Percentiles rank a stretch among this genome's conserved stretches.
phyloP scores from a whole-genome alignment of 805 yeast genomes.

The Debaryomyces hansenii region DNA sequence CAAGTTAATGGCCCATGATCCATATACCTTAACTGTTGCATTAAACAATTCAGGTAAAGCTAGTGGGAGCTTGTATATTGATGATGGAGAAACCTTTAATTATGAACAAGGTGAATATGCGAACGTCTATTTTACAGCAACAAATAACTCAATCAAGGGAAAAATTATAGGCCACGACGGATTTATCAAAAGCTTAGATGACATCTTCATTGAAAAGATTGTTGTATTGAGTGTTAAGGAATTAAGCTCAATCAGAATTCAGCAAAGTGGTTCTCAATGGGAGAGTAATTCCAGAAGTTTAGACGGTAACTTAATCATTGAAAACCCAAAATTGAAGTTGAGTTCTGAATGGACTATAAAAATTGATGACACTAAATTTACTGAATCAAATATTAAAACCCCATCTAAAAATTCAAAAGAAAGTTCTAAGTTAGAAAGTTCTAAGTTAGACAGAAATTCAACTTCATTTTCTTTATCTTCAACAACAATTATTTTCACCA shows the following conservation, averaged over 20 bases:
- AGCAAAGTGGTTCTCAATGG: conserved; percentile 42
- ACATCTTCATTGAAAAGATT: conserved; percentile 54
- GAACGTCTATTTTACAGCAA: conserved; percentile 40
- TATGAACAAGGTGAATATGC: conserved; percentile 53
- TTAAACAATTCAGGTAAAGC: conserved; percentile 52
- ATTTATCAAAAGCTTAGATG: conserved; percentile 21
- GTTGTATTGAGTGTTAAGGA: conserved; percentile 43
- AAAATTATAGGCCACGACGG: conserved; percentile 6
- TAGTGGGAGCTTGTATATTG: conserved; percentile 64
- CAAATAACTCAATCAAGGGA: conserved; percentile 26
- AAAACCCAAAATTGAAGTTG: conserved; percentile 52
- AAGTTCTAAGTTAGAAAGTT: no score
- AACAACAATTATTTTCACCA: neutral
- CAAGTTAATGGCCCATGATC: conserved; percentile 72
- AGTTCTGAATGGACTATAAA: conserved; percentile 49
- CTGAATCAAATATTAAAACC: no score
- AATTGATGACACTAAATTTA: conserved; percentile 2
- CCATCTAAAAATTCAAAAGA: no score
- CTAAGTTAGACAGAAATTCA: no score
- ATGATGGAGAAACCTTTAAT: conserved; percentile 78
- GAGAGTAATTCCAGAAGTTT: conserved; percentile 18
- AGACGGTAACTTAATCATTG: conserved; percentile 28
- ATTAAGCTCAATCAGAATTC: conserved; percentile 22
- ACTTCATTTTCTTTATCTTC: no score
- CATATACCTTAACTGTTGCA: conserved; percentile 73